phyloP scores from a whole-genome alignment of 768 basidiomycete genomes.

The Tylopilus sp. region DNA sequence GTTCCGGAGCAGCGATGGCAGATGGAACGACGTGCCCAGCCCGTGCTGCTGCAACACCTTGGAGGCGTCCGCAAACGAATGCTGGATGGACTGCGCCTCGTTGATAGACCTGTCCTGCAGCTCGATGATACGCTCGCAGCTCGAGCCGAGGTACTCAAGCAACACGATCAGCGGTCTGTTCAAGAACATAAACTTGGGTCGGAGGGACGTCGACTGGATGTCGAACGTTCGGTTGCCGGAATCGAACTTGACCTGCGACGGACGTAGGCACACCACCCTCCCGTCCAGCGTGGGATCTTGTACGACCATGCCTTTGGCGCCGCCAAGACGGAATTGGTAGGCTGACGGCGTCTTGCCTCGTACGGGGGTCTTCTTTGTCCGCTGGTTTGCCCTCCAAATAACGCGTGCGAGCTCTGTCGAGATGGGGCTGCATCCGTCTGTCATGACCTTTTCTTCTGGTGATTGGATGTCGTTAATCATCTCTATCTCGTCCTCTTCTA shows the following conservation, averaged over 20 bases:
- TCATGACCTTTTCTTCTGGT: constrained; percentile 35
- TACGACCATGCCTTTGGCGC: constrained; percentile 48
- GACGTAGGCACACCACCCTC: constrained; percentile 37
- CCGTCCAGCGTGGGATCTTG: constrained; percentile 38
- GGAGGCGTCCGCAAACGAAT: constrained; percentile 35
- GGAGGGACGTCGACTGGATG: constrained; percentile 44
- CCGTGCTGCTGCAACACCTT: constrained; percentile 43
- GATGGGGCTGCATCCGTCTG: constrained; percentile 51
- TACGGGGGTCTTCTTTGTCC: constrained; percentile 19
- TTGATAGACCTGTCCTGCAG: constrained; percentile 40
- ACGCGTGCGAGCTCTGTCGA: constrained; percentile 34
- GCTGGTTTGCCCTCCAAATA: constrained; percentile 37
- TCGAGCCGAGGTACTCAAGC: constrained; percentile 44
- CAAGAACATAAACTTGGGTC: constrained; percentile 42
- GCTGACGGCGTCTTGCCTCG: constrained; percentile 35
- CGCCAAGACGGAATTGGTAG: constrained; percentile 43
- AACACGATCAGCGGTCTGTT: constrained; percentile 49
- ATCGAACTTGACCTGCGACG: constrained; percentile 49
- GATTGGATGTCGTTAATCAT: constrained; percentile 31
- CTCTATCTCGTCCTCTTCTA: constrained; percentile 35
- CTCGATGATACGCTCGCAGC: constrained; percentile 28
- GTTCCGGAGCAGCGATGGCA: constrained; percentile 42
- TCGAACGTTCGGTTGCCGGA: constrained; percentile 38
- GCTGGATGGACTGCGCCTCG: constrained; percentile 34
- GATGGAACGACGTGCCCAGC: constrained; percentile 42